Evolutionary conservation across 331 rosid species (phyloP).

Genomic region (Ulmus americana): DNA sequence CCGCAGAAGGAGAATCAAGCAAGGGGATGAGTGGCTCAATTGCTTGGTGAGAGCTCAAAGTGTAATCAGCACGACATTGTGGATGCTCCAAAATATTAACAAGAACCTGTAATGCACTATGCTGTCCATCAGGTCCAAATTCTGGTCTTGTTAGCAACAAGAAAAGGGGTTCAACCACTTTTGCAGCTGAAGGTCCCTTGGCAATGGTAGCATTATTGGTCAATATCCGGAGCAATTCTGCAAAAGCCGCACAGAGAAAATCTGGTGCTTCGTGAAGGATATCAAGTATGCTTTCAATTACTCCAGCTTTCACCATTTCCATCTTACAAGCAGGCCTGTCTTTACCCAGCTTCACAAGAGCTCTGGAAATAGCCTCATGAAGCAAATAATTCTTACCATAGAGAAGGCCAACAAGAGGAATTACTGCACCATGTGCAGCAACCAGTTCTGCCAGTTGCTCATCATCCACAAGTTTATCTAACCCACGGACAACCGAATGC

Average conservation of each 20-base stretch:
- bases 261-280: slow-evolving; percentile 88
- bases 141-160: slow-evolving; percentile 73
- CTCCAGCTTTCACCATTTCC: slow-evolving; percentile 98
- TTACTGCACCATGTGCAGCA: slow-evolving; percentile 84
- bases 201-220: slow-evolving; percentile 96
- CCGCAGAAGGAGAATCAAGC: slow-evolving; percentile 82
- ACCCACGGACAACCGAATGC: slow-evolving; percentile 78
- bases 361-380: slow-evolving; percentile 90
- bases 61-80: slow-evolving; percentile 81
- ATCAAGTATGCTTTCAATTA: slow-evolving; percentile 77
- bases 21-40: slow-evolving; percentile 88
- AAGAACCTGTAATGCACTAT: slow-evolving; percentile 89
- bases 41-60: slow-evolving; percentile 72
- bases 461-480: slow-evolving; percentile 94
- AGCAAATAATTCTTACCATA: slow-evolving; percentile 82
- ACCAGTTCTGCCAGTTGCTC: slow-evolving; percentile 97
- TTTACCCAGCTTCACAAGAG: slow-evolving; percentile 90
- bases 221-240: slow-evolving; percentile 91
- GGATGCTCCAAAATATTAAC: slow-evolving; percentile 95
- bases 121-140: slow-evolving; percentile 92
- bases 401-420: slow-evolving; percentile 90
- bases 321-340: slow-evolving; percentile 94
- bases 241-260: slow-evolving; percentile 73
- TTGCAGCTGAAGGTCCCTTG: slow-evolving; percentile 84
- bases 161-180: slow-evolving; percentile 87